Evolutionary conservation across 805 yeast species (phyloP).

Genomic region (Kodamaea neixiangensis): DNA sequence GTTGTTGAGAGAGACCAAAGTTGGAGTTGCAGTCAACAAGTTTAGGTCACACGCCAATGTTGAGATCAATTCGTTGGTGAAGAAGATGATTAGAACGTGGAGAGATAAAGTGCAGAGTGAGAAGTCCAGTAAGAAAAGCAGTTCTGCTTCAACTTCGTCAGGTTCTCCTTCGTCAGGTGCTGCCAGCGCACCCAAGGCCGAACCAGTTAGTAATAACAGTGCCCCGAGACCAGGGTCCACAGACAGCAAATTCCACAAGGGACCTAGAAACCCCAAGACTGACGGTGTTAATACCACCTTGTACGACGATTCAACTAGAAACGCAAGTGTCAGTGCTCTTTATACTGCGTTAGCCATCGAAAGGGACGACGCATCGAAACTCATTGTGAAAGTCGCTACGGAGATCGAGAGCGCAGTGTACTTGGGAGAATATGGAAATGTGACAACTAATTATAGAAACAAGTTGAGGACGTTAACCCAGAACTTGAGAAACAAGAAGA

Average conservation of each 20-base stretch:
- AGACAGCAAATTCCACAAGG: slow-evolving; percentile 41
- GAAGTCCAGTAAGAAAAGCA: slow-evolving; percentile 44
- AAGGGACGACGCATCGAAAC: slow-evolving; percentile 57
- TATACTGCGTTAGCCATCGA: slow-evolving; percentile 90
- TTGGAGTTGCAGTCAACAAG: slow-evolving; percentile 96
- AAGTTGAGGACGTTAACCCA: slow-evolving; percentile 84
- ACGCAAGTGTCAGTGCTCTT: slow-evolving; percentile 77
- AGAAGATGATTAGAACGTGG: slow-evolving; percentile 84
- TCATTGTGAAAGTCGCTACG: slow-evolving; percentile 62
- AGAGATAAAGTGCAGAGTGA: slow-evolving; percentile 80
- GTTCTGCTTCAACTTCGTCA: neutral
- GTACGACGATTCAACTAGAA: slow-evolving; percentile 78
- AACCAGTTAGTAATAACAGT: slow-evolving; percentile 5
- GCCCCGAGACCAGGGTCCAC: slow-evolving; percentile 22
- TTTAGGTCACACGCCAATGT: slow-evolving; percentile 66
- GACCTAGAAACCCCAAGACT: slow-evolving; percentile 73
- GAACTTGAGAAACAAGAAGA: slow-evolving; percentile 85
- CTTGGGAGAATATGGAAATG: slow-evolving; percentile 56
- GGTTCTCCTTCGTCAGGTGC: neutral
- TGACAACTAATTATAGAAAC: slow-evolving; percentile 67
- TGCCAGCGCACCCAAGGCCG: neutral
- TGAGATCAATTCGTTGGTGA: slow-evolving; percentile 73
- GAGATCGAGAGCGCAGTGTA: slow-evolving; percentile 75
- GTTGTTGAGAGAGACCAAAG: slow-evolving; percentile 86
- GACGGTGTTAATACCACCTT: slow-evolving; percentile 76